These are phyloP conservation scores for Phytophthora agathidicida DNA, from an alignment of 352 stramenopile genomes.

Conservation along the genomic window DNA sequence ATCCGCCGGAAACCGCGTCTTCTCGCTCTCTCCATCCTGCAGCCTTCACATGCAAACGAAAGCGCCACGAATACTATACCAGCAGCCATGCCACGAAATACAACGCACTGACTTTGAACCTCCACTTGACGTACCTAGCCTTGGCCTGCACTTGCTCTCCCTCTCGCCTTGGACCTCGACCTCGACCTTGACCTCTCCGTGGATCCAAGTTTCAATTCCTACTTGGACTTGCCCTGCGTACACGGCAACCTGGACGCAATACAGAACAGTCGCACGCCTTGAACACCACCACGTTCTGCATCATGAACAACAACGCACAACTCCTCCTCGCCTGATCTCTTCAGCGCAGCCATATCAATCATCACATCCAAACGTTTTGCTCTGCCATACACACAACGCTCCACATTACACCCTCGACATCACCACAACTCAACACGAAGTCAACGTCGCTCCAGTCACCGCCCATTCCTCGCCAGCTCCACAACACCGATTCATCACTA, in stretches of 20 bases:
- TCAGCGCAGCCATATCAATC: too few species aligned
- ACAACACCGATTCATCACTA: too few species aligned
- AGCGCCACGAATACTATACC: too few species aligned
- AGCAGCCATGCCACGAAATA: background rate
- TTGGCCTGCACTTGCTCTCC: background rate
- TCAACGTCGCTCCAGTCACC: too few species aligned
- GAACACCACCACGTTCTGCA: background rate
- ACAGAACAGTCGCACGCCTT: background rate
- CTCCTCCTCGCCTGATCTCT: too few species aligned
- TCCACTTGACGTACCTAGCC: too few species aligned
- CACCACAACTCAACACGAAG: too few species aligned
- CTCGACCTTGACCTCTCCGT: background rate
- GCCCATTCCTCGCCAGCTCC: too few species aligned
- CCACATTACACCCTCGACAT: too few species aligned
- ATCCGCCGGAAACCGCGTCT: background rate
- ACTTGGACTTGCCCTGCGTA: background rate
- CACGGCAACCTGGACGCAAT: background rate
- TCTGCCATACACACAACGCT: too few species aligned
- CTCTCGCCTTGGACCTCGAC: background rate
- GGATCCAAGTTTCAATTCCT: too few species aligned
- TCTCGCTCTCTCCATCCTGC: background rate
- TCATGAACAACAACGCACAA: background rate
- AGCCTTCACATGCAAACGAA: background rate
- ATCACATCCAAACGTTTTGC: too few species aligned
- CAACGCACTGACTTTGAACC: background rate